These are phyloP conservation scores for Colletotrichum salicis DNA, from an alignment of 2,329 filamentous ascomycete species.

Conservation along the genomic window DNA sequence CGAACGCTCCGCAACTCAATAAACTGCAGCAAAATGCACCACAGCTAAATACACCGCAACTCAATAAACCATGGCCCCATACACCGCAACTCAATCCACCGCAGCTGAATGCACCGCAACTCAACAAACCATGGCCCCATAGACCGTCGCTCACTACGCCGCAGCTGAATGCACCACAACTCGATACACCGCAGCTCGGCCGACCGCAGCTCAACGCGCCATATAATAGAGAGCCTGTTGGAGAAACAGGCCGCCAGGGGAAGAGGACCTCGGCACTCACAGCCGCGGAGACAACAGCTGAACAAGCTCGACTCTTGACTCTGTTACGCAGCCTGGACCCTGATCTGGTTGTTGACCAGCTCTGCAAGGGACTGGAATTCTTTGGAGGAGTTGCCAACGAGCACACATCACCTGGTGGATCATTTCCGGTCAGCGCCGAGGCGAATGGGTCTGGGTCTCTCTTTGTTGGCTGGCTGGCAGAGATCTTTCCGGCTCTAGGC, in stretches of 20 bases:
- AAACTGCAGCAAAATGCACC: not conserved
- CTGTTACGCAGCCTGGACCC: conserved; percentile 67
- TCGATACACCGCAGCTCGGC: not conserved
- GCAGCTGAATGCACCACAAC: conserved; percentile 32
- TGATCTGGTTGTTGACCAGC: conserved; percentile 67
- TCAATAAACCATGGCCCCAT: too few species aligned
- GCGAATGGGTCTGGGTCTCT: conserved; percentile 67
- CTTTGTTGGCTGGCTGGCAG: conserved; percentile 71
- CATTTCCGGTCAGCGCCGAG: conserved; percentile 66
- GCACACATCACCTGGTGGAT: conserved; percentile 59
- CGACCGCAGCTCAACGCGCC: too few species aligned
- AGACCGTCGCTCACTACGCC: not conserved
- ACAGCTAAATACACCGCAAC: too few species aligned
- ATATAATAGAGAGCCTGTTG: not conserved
- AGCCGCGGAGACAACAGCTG: conserved; percentile 63
- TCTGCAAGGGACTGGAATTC: conserved; percentile 71
- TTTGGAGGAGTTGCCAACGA: conserved; percentile 70
- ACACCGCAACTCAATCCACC: too few species aligned
- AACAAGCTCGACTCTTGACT: conserved; percentile 69
- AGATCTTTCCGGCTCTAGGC: conserved; percentile 67
- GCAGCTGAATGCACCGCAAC: too few species aligned
- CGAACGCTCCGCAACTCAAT: conserved; percentile 4
- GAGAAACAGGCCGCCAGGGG: conserved; percentile 3
- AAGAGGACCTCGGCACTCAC: conserved; percentile 45
- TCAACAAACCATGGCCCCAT: too few species aligned